These are phyloP conservation scores for Xanthoceras sorbifolium DNA, from an alignment of 345 rosid genomes.

Conservation along the genomic window DNA sequence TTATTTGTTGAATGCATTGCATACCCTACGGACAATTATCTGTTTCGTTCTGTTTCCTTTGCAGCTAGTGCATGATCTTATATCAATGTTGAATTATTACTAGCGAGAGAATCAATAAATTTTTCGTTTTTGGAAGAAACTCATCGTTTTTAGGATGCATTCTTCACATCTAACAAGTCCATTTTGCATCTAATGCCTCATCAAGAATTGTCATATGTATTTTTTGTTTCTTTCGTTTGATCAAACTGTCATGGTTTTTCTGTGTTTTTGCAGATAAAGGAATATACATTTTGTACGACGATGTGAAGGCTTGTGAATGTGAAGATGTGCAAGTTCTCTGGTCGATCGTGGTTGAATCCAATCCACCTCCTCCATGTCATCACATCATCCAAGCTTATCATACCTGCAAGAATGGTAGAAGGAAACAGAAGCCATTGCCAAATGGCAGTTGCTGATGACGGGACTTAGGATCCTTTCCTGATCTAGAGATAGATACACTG, in stretches of 20 bases:
- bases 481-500: neutral
- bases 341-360: slow-evolving; percentile 90
- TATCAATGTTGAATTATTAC: neutral
- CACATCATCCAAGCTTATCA: slow-evolving; percentile 37
- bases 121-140: neutral
- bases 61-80: neutral
- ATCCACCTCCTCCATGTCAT: slow-evolving; percentile 44
- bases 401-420: neutral
- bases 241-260: neutral
- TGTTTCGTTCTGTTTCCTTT: neutral
- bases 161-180: neutral
- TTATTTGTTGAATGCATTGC: neutral
- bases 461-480: neutral
- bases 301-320: slow-evolving; percentile 82
- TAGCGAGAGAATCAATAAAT: too few species aligned
- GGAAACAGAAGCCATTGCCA: slow-evolving; percentile 9
- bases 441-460: neutral
- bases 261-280: slow-evolving; percentile 60
- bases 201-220: neutral
- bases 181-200: neutral
- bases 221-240: neutral
- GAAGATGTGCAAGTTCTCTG: slow-evolving; percentile 93
- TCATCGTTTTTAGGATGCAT: neutral
- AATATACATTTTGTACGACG: slow-evolving; percentile 82
- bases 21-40: too few species aligned